A percentile compares a stretch with the other conserved stretches of the same genome.
These are phyloP conservation scores for Suzukiozyma palmioleophila DNA, from an alignment of 1,139 yeast species.

Conservation along the genomic window DNA sequence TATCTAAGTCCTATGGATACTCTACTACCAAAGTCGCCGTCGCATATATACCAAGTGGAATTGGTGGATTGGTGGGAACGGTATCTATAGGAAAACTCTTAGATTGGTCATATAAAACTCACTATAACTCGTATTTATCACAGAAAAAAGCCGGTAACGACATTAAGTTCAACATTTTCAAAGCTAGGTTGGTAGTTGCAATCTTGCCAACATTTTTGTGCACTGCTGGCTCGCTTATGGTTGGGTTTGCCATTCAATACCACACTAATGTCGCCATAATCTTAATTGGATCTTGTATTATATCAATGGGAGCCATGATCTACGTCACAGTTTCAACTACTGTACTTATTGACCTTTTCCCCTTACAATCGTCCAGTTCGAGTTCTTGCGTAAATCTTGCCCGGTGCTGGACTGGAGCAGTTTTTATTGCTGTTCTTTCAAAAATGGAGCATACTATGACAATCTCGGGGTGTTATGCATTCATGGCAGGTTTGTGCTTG, in stretches of 20 bases:
- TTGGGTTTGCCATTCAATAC: constrained; percentile 67
- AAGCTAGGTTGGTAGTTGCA: constrained; percentile 25
- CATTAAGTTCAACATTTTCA: constrained; percentile 35
- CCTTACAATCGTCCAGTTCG: constrained; percentile 23
- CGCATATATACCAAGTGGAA: constrained; percentile 57
- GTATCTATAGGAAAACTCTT: constrained; percentile 42
- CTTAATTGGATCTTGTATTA: constrained; percentile 48
- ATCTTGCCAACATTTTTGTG: constrained; percentile 24
- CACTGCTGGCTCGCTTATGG: constrained; percentile 42
- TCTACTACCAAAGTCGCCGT: constrained; percentile 55
- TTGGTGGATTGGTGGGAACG: constrained; percentile 55
- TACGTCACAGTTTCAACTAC: constrained; percentile 10
- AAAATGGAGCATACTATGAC: constrained; percentile 50
- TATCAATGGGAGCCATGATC: constrained; percentile 26
- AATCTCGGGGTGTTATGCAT: constrained; percentile 61
- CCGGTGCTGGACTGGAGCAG: constrained; percentile 50
- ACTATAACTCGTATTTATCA: constrained; percentile 16
- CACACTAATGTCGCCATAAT: constrained; percentile 50
- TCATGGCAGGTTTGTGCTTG: constrained; percentile 35
- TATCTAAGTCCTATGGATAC: constrained; percentile 46
- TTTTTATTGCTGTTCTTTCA: constrained; percentile 58
- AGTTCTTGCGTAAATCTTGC: constrained; percentile 25
- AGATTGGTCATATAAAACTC: constrained; percentile 36
- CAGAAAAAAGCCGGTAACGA: constrained; percentile 23
- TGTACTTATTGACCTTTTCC: constrained; percentile 24